phyloP scores from a whole-genome alignment of 768 basidiomycete species.

The Auriscalpium orientale region DNA sequence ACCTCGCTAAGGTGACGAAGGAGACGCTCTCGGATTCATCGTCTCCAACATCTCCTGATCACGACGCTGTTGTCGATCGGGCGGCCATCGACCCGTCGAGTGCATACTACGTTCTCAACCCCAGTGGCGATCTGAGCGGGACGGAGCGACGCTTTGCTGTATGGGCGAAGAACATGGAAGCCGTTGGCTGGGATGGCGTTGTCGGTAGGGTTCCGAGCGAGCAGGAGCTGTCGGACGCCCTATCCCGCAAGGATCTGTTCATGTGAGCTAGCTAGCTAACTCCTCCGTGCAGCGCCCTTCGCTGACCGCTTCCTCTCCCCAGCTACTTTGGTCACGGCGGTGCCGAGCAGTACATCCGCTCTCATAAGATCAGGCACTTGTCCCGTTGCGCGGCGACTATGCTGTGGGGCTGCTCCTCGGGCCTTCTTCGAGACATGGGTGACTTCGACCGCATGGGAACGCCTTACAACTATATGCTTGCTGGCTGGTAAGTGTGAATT shows the following conservation, averaged over 20 bases:
- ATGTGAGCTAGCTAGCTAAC: constrained; percentile 51
- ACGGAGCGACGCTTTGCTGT: constrained; percentile 77
- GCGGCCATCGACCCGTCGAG: constrained; percentile 56
- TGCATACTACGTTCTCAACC: constrained; percentile 83
- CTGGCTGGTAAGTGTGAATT: constrained; percentile 72
- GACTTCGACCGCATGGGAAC: constrained; percentile 91
- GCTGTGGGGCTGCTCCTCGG: constrained; percentile 99
- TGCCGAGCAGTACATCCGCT: constrained; percentile 88
- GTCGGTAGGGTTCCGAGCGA: constrained; percentile 72
- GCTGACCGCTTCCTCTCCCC: not conserved
- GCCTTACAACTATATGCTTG: constrained; percentile 93
- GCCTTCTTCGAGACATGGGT: constrained; percentile 80
- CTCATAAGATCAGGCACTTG: constrained; percentile 76
- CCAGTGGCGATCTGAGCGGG: constrained; percentile 78
- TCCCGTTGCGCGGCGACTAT: constrained; percentile 87
- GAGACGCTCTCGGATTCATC: constrained; percentile 18
- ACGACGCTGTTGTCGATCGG: constrained; percentile 30
- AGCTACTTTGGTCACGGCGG: constrained; percentile 98
- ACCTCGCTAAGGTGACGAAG: constrained; percentile 39
- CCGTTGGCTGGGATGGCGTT: constrained; percentile 78
- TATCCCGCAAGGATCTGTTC: constrained; percentile 75
- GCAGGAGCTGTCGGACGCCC: constrained; percentile 69
- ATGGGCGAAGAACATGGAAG: constrained; percentile 71
- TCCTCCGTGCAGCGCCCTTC: not conserved
- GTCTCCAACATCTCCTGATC: constrained; percentile 9